Evolutionary conservation across 139 green algal genomes (phyloP), one percentile per base, ranked within the genome.

Genomic region (Picochlorum sp.): DNA sequence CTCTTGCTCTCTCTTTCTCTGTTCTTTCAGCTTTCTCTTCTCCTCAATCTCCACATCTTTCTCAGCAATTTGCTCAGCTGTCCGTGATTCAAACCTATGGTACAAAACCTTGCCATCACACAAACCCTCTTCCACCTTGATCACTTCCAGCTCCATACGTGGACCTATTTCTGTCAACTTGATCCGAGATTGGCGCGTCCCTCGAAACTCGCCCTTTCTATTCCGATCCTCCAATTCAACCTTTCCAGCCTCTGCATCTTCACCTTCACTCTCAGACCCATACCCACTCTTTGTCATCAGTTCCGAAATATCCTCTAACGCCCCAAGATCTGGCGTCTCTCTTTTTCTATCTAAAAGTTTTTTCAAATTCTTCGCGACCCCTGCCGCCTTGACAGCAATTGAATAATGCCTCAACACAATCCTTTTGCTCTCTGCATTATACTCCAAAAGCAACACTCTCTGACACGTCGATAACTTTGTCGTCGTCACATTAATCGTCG

Each of bases 41-140:
- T 75, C 38, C 41, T 90, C 78, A 44, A 80, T 62, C 4, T 74
- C 63, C 10, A 8, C 55, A 34, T 81, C 47, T 65, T 88, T 70
- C 63, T 69, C 74, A 18, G 71, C 74, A 51, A 76, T 72, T 45
- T 86, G 82, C 18, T 77, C 76, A 11, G 60, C 51, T 3, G 60
- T 86, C 71, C 85, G 85, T 24, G 76, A 66, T 44, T 92, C 76
- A 68, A 83, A 86, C 45, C 66, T 67, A 80, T 98, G 92, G 80
- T 82, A 97, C 66, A 98, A 73, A 44, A 98, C 91, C 1, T 70
- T 68, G 4, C 92, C 92, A 1, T 77, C 79, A 67, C 86, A 95
- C 68, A 98, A 69, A 2, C 92, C 92, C 80, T 96, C 92, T 76
- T 98, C 87, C 41, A 94, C 80, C 79, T 98, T 98, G 37, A 97